Evolutionary conservation across 139 green algal species (phyloP).

Genomic region (Micromonas commoda): DNA sequence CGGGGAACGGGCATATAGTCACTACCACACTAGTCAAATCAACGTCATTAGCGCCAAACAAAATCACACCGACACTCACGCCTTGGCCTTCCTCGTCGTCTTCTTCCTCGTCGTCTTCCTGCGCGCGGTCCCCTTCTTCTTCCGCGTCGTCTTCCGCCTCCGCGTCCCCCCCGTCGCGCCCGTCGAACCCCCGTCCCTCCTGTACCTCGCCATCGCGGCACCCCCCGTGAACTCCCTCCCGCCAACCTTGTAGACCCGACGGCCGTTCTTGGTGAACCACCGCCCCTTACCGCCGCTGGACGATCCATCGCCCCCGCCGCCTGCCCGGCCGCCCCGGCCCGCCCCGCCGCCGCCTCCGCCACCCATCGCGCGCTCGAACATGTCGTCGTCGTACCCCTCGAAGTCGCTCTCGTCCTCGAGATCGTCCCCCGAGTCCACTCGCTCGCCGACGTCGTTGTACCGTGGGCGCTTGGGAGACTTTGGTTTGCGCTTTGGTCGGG

Average conservation of each 20-base stretch:
- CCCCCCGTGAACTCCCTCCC: neutral
- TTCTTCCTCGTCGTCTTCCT: neutral
- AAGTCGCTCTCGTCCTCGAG: neutral
- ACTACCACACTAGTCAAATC: neutral
- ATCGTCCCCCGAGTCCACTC: neutral
- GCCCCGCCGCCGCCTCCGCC: neutral
- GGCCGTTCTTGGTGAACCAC: constrained; percentile 12
- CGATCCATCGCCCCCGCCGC: neutral
- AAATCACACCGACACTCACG: neutral
- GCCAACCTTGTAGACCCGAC: neutral
- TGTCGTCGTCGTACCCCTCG: neutral
- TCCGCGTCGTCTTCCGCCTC: no score
- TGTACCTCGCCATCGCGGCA: neutral
- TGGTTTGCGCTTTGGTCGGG: no score
- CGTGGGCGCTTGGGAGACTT: neutral
- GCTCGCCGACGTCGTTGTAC: neutral
- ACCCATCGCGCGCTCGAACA: no score
- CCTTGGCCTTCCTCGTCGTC: neutral
- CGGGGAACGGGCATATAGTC: neutral
- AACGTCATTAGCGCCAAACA: neutral
- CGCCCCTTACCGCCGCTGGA: neutral
- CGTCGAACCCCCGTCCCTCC: no score
- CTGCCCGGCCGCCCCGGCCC: neutral
- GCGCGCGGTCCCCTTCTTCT: no score
- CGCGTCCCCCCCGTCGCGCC: no score